Percentiles rank a stretch among this genome's conserved stretches.
These are phyloP conservation scores for Fraxinus angustifolia DNA, from an alignment of 305 asterid species.

Conservation along the genomic window DNA sequence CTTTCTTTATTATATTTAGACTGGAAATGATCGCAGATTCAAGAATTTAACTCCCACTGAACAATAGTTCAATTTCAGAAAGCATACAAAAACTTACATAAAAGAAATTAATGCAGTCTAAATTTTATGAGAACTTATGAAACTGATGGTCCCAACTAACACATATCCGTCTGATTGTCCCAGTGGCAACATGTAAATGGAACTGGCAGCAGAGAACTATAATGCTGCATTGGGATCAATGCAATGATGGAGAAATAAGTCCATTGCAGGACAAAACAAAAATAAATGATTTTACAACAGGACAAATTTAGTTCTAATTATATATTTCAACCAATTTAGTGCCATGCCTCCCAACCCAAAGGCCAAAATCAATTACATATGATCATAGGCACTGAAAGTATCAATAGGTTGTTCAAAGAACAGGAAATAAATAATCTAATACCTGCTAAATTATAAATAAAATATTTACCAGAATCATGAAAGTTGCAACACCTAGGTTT, in stretches of 20 bases:
- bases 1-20: slow-evolving; percentile 6
- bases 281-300: background rate
- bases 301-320: background rate
- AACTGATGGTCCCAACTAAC: background rate
- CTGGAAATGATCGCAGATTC: background rate
- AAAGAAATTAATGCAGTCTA: background rate
- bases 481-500: slow-evolving; percentile 92
- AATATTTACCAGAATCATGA: slow-evolving; percentile 77
- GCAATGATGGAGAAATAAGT: background rate
- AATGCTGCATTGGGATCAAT: background rate
- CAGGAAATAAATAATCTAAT: background rate
- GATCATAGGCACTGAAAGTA: background rate
- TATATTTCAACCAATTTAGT: background rate
- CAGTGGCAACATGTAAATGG: slow-evolving; percentile 11
- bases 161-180: background rate
- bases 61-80: background rate
- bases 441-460: background rate
- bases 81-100: background rate
- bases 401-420: background rate
- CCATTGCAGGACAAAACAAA: background rate
- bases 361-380: background rate
- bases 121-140: background rate
- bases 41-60: background rate
- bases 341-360: background rate
- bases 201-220: slow-evolving; percentile 8